A percentile compares a stretch with the other conserved stretches of the same genome.
These are phyloP conservation scores for Wickerhamiella nectarea DNA, from an alignment of 805 yeast genomes.

Conservation along the genomic window DNA sequence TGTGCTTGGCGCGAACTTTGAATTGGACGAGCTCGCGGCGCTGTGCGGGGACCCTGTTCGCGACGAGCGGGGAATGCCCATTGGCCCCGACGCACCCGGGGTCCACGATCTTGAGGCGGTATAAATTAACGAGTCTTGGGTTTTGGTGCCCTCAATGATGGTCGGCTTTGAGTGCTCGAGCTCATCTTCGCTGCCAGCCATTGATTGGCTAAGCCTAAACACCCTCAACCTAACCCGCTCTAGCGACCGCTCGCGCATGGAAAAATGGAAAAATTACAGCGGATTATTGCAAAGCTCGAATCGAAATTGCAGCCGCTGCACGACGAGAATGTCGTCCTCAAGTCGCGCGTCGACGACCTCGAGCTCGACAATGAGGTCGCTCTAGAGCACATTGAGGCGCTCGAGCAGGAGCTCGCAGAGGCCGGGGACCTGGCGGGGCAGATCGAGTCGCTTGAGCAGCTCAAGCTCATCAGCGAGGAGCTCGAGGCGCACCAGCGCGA, in stretches of 20 bases:
- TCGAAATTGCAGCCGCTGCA: slow-evolving; percentile 17
- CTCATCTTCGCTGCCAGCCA: slow-evolving; percentile 12
- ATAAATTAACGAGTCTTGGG: slow-evolving; percentile 8
- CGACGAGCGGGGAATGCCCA: slow-evolving; percentile 8
- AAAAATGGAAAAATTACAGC: slow-evolving; percentile 10
- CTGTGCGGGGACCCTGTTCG: slow-evolving; percentile 1
- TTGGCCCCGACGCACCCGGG: slow-evolving; percentile 6
- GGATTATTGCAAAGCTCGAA: slow-evolving; percentile 17
- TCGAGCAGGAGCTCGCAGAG: slow-evolving; percentile 21
- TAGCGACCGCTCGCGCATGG: no score
- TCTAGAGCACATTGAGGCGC: slow-evolving; percentile 22
- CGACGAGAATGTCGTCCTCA: slow-evolving; percentile 15
- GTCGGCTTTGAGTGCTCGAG: slow-evolving; percentile 17
- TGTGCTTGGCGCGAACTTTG: slow-evolving; percentile 19
- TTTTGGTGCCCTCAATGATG: slow-evolving; percentile 20
- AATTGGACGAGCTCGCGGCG: slow-evolving; percentile 17
- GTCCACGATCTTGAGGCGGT: slow-evolving; percentile 3
- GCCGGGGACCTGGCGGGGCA: slow-evolving; percentile 28
- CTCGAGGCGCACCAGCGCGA: slow-evolving; percentile 34
- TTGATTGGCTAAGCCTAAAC: slow-evolving; percentile 8
- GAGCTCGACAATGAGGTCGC: slow-evolving; percentile 27
- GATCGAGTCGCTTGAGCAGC: slow-evolving; percentile 38
- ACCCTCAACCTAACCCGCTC: no score
- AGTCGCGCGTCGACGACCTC: slow-evolving; percentile 22
- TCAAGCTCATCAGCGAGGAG: slow-evolving; percentile 39